Percentiles rank a stretch among this genome's conserved stretches.
Conservation (phyloP, 2,329 filamentous ascomycete genomes). For the Pestalotiopsis fici region DNA sequence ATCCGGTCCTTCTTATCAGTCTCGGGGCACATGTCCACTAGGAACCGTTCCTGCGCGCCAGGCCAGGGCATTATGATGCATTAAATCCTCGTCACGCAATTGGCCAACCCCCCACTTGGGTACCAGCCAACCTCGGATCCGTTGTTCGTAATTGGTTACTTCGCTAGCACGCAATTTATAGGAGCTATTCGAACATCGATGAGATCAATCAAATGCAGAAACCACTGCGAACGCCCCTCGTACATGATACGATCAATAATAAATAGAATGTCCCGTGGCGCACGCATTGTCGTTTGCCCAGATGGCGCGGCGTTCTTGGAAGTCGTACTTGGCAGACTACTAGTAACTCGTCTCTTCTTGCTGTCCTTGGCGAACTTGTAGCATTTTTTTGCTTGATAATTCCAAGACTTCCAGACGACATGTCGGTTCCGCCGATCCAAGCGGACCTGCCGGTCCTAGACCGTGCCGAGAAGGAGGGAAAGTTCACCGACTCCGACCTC, state of each 20-base stretch:
- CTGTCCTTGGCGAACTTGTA: background rate
- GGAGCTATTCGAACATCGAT: constrained; percentile 1
- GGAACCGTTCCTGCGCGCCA: background rate
- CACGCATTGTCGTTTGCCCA: background rate
- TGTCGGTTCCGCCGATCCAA: constrained; percentile 6
- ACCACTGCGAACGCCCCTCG: background rate
- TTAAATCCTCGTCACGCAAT: constrained; percentile 1
- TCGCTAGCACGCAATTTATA: constrained; percentile 5
- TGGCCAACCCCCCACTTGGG: background rate
- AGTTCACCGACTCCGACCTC: background rate
- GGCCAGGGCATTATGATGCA: background rate
- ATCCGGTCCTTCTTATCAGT: background rate
- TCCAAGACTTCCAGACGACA: background rate
- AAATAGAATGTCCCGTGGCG: background rate
- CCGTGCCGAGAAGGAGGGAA: background rate
- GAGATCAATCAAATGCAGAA: background rate
- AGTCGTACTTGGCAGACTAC: background rate
- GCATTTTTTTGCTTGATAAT: no score
- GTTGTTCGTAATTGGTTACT: background rate
- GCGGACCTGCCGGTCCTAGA: constrained; percentile 3
- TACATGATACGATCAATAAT: background rate
- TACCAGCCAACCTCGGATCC: background rate
- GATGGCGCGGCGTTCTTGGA: background rate
- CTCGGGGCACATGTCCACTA: background rate
- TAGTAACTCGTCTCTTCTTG: background rate